Evolutionary conservation across 2,329 filamentous ascomycete species (phyloP), one percentile per base, ranked within the genome.

Genomic region (Fusarium floridanum): DNA sequence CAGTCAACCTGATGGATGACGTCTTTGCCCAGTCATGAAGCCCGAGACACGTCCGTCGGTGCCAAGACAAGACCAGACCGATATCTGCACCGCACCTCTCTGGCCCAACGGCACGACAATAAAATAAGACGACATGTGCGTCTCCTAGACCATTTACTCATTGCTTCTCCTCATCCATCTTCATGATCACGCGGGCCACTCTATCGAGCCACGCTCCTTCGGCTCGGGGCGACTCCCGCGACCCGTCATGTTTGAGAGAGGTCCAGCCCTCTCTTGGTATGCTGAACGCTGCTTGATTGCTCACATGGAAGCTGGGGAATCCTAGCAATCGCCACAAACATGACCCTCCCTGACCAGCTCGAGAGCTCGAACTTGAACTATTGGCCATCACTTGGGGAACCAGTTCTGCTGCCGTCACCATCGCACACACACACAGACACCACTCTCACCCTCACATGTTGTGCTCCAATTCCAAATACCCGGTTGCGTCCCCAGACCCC

Each of bases 141-240:
- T 67, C 57, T 57, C 37, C 27, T 60, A 68, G 59, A 34, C 12
- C 41, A 36, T 48, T 27, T n/a, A 56, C 17, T 45, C 56, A 45
- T 29, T 64, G 37, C 45, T 56, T 20, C 41, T 73, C 60, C 32
- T 55, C 61, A 55, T 50, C 11, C 37, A 48, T 55, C 53, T 32
- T 68, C 41, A 62, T 64, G 60, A 57, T 55, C 57, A 56, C 57
- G 59, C 64, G 59, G 36, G 20, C 16, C 24, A 39, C 32, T 48
- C 20, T 41, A 41, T 32, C 41, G 37, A 37, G 39, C 60, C 65
- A 73, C 62, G 61, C 41, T 66, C 56, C 41, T 63, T 73, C 72
- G 66, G 69, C 59, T 73, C 70, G 70, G 73, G 56, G 57, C 63
- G 63, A 65, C 22, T 72, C 57, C 64, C 61, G 56, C 61, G 36